Base-by-base conservation (phyloP, 139 green algal species). In the Volvox reticuliferus region DNA sequence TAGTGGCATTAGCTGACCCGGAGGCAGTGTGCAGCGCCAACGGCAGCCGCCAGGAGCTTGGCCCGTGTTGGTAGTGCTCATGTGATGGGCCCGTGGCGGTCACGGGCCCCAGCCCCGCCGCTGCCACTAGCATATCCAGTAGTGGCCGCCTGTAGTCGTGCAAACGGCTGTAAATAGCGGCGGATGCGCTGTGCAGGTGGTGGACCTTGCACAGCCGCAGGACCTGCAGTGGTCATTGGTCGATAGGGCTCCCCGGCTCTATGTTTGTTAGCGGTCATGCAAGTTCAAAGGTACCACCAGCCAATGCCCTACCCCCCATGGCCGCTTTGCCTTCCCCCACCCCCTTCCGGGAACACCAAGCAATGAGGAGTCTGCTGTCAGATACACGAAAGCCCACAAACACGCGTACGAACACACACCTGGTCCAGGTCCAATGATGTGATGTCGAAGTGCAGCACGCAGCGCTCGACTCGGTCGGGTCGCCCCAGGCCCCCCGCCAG, bases 371-470 rank as follows among this genome's bases (percentile, higher is more conserved):
- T 55, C 44, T 55, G 44, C 44, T 55, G 44, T 55, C 9, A 55
- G 44, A 55, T 55, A 55, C 5, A 55, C 44, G 44, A 55, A 9
- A 5, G 9, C 44, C 5, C 44, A 55, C 44, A 55, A 5, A 55
- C 44, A 55, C 44, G 9, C 9, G 44, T 55, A 55, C 44, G 44
- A 55, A 9, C 2, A 22, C 79, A 33, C 78, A 95, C 96, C 96
- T 99, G 97, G 91, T 99, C 97, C 79, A 99, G 92, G 93, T 99
- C 97, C 22, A 99, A 93, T 20, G 91, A 95, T 12, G 93, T 82
- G 24, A 99, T 94, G 93, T 98, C 95, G 82, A 99, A 96, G 87
- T 97, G 95, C 69, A 99, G 94, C 78, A 99, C 96, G 63, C 95
- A 98, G 2, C 94, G 92, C 95, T 99, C 97, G 84, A 99, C 95